Conservation (phyloP, 768 basidiomycete species). For the Chalciporus sphaerocephalus region DNA sequence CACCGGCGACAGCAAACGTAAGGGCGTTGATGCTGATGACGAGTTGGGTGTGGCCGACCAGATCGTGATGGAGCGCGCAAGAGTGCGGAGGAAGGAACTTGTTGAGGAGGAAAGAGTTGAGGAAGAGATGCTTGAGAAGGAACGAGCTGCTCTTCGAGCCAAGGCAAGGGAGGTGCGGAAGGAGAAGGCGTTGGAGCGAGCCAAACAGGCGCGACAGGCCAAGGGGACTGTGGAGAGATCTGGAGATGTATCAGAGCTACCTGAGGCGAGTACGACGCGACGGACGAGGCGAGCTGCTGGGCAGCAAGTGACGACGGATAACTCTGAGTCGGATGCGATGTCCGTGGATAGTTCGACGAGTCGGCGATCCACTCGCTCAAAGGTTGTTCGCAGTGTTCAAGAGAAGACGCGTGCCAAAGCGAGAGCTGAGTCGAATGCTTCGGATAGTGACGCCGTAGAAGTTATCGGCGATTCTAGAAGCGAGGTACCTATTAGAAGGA, state of each 20-base stretch:
- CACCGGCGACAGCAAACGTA: slow-evolving; percentile 26
- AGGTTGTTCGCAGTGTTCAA: background rate
- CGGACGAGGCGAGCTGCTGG: slow-evolving; percentile 1
- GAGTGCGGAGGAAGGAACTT: slow-evolving; percentile 37
- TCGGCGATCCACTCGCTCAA: slow-evolving; percentile 7
- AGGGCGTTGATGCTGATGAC: slow-evolving; percentile 36
- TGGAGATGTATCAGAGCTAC: background rate
- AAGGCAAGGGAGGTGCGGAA: slow-evolving; percentile 14
- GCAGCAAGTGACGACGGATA: background rate
- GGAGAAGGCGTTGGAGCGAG: slow-evolving; percentile 22
- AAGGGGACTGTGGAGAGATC: background rate
- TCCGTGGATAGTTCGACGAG: slow-evolving; percentile 23
- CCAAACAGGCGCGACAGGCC: slow-evolving; percentile 8
- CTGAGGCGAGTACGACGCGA: slow-evolving; percentile 7
- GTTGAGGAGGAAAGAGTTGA: slow-evolving; percentile 39
- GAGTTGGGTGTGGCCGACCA: slow-evolving; percentile 35
- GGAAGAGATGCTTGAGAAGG: slow-evolving; percentile 22
- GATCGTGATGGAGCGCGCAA: slow-evolving; percentile 43
- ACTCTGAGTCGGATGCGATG: slow-evolving; percentile 28
- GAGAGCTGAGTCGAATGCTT: background rate
- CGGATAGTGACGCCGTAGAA: slow-evolving; percentile 6
- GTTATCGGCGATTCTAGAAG: background rate
- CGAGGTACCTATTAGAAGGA: background rate
- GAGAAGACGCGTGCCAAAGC: background rate
- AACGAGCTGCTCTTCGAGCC: slow-evolving; percentile 21